These are phyloP conservation scores for Candida nanaspora DNA, from an alignment of 805 yeast genomes.

Conservation along the genomic window DNA sequence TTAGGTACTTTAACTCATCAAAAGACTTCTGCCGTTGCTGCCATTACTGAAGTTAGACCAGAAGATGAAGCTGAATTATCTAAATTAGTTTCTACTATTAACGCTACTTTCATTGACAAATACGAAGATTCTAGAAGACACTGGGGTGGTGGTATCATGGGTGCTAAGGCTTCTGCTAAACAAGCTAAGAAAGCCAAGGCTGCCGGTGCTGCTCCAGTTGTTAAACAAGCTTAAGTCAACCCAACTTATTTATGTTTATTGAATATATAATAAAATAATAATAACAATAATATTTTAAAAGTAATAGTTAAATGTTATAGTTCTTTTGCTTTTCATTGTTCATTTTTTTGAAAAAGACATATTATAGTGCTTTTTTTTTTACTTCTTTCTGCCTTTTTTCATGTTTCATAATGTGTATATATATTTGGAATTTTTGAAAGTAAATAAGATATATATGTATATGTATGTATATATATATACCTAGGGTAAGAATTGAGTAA, in stretches of 20 bases:
- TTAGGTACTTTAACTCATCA: constrained; percentile 93
- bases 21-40: constrained; percentile 94
- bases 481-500: no score
- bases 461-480: no score
- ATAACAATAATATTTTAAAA: no score
- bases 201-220: constrained; percentile 24
- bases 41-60: constrained; percentile 84
- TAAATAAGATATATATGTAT: no score
- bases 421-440: no score
- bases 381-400: no score
- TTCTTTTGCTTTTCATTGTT: no score
- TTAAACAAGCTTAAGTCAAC: constrained; percentile 2
- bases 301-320: no score
- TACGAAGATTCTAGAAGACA: constrained; percentile 92
- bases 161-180: constrained; percentile 85
- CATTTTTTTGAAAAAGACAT: background rate
- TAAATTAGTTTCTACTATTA: constrained; percentile 81
- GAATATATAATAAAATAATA: no score
- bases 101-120: constrained; percentile 85
- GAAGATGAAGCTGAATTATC: constrained; percentile 93
- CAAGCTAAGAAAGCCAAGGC: constrained; percentile 62
- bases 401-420: no score
- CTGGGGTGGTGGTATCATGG: constrained; percentile 99
- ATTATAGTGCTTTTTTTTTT: background rate
- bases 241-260: no score